Conservation (phyloP, 805 yeast species). For the Starmerella ratchasimensis region DNA sequence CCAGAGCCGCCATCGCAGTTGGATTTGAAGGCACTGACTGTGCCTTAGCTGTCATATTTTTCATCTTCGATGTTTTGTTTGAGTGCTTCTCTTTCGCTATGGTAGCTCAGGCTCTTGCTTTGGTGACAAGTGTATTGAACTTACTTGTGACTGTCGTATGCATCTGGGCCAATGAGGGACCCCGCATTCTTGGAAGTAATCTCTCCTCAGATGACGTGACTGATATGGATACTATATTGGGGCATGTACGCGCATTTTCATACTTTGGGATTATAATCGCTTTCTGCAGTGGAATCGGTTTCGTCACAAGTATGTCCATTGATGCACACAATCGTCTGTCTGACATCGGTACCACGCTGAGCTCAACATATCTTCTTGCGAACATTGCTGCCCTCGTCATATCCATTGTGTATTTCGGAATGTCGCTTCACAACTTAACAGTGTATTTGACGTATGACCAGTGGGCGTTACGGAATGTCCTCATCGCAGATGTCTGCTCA, state of each 20-base stretch:
- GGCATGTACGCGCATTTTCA: slow-evolving; percentile 14
- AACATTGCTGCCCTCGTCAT: slow-evolving; percentile 12
- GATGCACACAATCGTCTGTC: slow-evolving; percentile 20
- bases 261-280: slow-evolving; percentile 19
- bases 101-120: slow-evolving; percentile 20
- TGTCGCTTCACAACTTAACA: slow-evolving; percentile 13
- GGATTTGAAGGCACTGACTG: slow-evolving; percentile 18
- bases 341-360: slow-evolving; percentile 13
- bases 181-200: slow-evolving; percentile 2
- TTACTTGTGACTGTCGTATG: slow-evolving; percentile 17
- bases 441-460: neutral
- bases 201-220: neutral
- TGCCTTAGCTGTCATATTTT: slow-evolving; percentile 16
- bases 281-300: slow-evolving; percentile 20
- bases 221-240: neutral
- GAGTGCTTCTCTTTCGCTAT: slow-evolving; percentile 17
- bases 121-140: slow-evolving; percentile 18
- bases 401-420: slow-evolving; percentile 17
- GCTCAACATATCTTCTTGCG: slow-evolving; percentile 15
- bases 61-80: slow-evolving; percentile 14
- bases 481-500: slow-evolving; percentile 19
- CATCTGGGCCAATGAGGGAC: slow-evolving; percentile 17
- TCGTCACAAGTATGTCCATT: slow-evolving; percentile 15
- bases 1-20: slow-evolving; percentile 6
- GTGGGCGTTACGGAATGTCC: slow-evolving; percentile 12